phyloP scores from a whole-genome alignment of 2,329 filamentous ascomycete species.

The Neonectria hederae region DNA sequence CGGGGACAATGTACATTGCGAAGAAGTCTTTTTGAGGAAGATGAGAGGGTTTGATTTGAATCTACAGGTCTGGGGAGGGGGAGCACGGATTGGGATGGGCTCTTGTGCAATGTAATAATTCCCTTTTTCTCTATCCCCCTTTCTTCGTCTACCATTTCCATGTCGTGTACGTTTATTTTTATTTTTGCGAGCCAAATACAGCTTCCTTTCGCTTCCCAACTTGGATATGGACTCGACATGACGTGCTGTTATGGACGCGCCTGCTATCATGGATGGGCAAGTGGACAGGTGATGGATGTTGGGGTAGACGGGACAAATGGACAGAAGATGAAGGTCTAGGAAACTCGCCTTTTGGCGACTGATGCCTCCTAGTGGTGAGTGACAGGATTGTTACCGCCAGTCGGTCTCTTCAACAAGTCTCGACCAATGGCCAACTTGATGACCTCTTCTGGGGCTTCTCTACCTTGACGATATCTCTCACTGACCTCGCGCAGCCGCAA shows the following conservation, averaged over 20 bases:
- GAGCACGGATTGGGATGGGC: slow-evolving; percentile 40
- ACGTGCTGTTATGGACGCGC: neutral
- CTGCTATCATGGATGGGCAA: too few species aligned
- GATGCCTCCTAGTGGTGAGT: neutral
- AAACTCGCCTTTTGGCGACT: neutral
- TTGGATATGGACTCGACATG: neutral
- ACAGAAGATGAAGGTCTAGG: too few species aligned
- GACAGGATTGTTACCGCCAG: neutral
- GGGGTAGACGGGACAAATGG: neutral
- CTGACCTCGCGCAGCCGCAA: neutral
- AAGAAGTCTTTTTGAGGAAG: slow-evolving; percentile 30
- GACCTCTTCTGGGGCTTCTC: neutral
- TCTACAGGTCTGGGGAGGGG: slow-evolving; percentile 37
- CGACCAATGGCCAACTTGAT: neutral
- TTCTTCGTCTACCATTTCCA: slow-evolving; percentile 37
- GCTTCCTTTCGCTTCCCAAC: slow-evolving; percentile 19
- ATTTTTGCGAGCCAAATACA: slow-evolving; percentile 35
- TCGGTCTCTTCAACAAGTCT: too few species aligned
- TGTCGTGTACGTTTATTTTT: slow-evolving; percentile 37
- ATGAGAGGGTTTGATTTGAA: slow-evolving; percentile 43
- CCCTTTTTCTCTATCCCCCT: slow-evolving; percentile 50
- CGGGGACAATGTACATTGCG: slow-evolving; percentile 27
- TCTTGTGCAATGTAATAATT: slow-evolving; percentile 60
- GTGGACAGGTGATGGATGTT: too few species aligned
- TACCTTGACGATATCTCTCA: too few species aligned